These are phyloP conservation scores for Reticulascus tulasneorum DNA, from an alignment of 2,329 filamentous ascomycete genomes.

Conservation along the genomic window DNA sequence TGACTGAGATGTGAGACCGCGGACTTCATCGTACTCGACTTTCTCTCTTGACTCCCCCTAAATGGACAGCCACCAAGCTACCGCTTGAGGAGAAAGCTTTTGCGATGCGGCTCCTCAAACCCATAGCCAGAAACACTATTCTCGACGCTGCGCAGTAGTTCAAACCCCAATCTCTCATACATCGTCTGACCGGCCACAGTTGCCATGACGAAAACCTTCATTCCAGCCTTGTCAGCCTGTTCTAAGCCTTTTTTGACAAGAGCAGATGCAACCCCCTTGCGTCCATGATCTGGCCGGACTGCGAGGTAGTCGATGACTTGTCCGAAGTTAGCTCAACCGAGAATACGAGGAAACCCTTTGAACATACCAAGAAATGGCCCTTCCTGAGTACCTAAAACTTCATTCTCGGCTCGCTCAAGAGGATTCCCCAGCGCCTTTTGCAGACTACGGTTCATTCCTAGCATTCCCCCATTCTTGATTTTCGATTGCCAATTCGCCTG, in stretches of 20 bases:
- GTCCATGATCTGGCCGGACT: background rate
- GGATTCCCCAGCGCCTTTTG: background rate
- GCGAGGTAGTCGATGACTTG: constrained; percentile 3
- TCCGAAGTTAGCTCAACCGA: too few species aligned
- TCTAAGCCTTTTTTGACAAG: background rate
- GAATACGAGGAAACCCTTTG: too few species aligned
- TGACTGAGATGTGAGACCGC: too few species aligned
- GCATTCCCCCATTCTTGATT: background rate
- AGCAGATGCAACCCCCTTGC: background rate
- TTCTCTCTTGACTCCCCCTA: too few species aligned
- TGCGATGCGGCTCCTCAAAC: background rate
- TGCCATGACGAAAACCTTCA: constrained; percentile 3
- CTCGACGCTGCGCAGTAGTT: background rate
- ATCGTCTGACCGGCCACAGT: background rate
- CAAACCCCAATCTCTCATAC: constrained; percentile 4
- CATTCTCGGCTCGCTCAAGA: background rate
- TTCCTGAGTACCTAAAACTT: background rate
- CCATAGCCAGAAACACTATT: background rate
- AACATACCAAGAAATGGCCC: constrained; percentile 2
- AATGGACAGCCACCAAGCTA: too few species aligned
- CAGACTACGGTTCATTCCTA: background rate
- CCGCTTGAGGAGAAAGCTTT: constrained; percentile 1
- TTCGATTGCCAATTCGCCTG: background rate
- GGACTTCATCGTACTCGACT: too few species aligned
- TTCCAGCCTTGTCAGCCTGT: background rate